Base-by-base conservation (phyloP, 306 rosid species). In the Crataegus laevigata region DNA sequence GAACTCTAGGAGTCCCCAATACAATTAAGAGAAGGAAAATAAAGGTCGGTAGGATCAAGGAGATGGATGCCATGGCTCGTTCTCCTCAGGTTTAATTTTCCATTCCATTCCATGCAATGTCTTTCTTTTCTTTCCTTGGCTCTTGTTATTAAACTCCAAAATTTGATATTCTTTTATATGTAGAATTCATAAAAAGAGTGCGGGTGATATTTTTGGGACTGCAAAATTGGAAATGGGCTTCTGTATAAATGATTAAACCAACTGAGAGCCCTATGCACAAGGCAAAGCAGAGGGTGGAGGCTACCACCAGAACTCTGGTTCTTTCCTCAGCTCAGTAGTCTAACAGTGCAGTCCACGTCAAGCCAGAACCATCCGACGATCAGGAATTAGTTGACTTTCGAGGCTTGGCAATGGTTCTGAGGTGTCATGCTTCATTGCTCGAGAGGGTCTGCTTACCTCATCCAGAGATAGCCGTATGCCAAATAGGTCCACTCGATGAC, bases 301-400 rank as follows among this genome's bases (percentile, higher is more conserved):
- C 61, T 70, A 55, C 45, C 38, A 15, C 25, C 18, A 25, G 13
- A 24, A 8, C 8, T 28, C 9, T 1, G 7, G 28, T 4, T 14
- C 50, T 34, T 71, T 65, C 8, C 6, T 40, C 34, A 24, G 54
- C 11, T 42, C 8, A 68, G 3, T 14, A 13, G 24, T 29, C 54
- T 24, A 67, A 40, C 30, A 4, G 12, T 4, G 21, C 26, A 3
- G 0, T n/a, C 78, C 9, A 65, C 30, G 18, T 18, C 51, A 32
- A 28, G 64, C 21, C 61, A 9, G 3, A 68, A 26, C 38, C 30
- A 62, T 30, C 52, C 0, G 14, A 68, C 4, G 51, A 21, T 50
- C 2, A 50, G 14, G 68, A 68, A 32, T 38, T 77, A 64, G 69
- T 77, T 24, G 19, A 77, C 29, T 77, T 77, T 58, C 43, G 69